Conservation (phyloP, 495 filamentous ascomycete genomes). For the Penicillium crystallinum region DNA sequence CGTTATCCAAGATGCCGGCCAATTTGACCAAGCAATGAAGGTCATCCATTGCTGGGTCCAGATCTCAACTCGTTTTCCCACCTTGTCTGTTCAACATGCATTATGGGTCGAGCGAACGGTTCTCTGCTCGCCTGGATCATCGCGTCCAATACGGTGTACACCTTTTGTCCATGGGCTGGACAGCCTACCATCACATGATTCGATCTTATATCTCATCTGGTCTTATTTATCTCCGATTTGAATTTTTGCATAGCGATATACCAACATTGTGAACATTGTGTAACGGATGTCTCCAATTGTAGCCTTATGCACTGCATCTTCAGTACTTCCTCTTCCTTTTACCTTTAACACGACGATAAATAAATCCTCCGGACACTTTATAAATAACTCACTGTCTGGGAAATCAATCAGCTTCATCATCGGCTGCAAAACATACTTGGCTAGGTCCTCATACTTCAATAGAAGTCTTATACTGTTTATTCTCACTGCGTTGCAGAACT, state of each 20-base stretch:
- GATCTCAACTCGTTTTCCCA: background rate
- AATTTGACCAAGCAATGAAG: background rate
- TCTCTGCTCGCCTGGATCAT: too few relatives aligned
- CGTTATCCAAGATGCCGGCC: background rate
- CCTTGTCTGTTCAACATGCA: background rate
- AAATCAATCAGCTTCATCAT: too few relatives aligned
- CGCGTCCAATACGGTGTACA: background rate
- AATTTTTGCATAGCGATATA: background rate
- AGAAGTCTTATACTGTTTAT: too few relatives aligned
- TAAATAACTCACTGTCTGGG: too few relatives aligned
- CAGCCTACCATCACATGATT: background rate
- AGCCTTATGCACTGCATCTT: background rate
- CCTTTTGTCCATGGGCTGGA: background rate
- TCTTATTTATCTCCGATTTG: background rate
- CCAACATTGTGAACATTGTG: background rate
- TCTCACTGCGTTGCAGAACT: too few relatives aligned
- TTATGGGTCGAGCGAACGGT: too few relatives aligned
- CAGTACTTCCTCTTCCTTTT: too few relatives aligned
- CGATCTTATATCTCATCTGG: background rate
- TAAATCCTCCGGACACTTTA: too few relatives aligned
- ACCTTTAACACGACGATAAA: too few relatives aligned
- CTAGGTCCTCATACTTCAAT: too few relatives aligned
- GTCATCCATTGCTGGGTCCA: background rate
- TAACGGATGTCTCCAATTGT: background rate
- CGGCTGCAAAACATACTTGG: too few relatives aligned